A percentile compares a stretch with the other conserved stretches of the same genome.
These are phyloP conservation scores for Fusarium sp. DNA, from an alignment of 2,329 filamentous ascomycete genomes.

Conservation along the genomic window DNA sequence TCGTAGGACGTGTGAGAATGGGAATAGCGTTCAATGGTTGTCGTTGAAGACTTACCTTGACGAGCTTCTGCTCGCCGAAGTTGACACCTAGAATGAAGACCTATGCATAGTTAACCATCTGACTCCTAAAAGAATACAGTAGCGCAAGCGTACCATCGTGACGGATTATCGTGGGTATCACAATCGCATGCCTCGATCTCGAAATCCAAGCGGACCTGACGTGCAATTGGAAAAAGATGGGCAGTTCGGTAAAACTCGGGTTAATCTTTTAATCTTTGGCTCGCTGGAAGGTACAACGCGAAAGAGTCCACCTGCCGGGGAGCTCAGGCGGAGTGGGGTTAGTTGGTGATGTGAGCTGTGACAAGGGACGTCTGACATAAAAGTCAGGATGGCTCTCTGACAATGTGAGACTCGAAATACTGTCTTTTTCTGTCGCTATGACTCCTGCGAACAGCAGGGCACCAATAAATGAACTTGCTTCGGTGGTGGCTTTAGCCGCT, in stretches of 20 bases:
- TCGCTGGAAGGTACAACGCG: background rate
- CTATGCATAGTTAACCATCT: slow-evolving; percentile 55
- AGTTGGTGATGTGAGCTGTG: slow-evolving; percentile 5
- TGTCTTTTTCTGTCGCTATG: slow-evolving; percentile 14
- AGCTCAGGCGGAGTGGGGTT: slow-evolving; percentile 9
- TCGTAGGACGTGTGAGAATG: slow-evolving; percentile 25
- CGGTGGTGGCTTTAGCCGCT: slow-evolving; percentile 32
- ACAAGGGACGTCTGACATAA: slow-evolving; percentile 17
- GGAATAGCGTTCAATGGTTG: slow-evolving; percentile 1
- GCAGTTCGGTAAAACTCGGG: slow-evolving; percentile 48
- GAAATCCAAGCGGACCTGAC: slow-evolving; percentile 20
- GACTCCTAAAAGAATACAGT: background rate
- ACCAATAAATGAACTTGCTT: slow-evolving; percentile 15
- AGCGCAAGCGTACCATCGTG: slow-evolving; percentile 41
- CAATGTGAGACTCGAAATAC: background rate
- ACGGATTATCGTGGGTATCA: slow-evolving; percentile 36
- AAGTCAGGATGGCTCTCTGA: background rate
- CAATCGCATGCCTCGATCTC: slow-evolving; percentile 41
- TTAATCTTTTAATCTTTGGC: slow-evolving; percentile 31
- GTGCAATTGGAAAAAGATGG: slow-evolving; percentile 40
- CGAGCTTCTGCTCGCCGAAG: slow-evolving; percentile 85
- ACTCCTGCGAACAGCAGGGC: background rate
- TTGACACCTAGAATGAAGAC: slow-evolving; percentile 88
- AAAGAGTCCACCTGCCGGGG: background rate
- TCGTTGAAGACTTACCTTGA: slow-evolving; percentile 73